Evolutionary conservation across 2,329 filamentous ascomycete species (phyloP), one percentile per base, ranked within the genome.

Genomic region (Sarocladiaceae sp.): DNA sequence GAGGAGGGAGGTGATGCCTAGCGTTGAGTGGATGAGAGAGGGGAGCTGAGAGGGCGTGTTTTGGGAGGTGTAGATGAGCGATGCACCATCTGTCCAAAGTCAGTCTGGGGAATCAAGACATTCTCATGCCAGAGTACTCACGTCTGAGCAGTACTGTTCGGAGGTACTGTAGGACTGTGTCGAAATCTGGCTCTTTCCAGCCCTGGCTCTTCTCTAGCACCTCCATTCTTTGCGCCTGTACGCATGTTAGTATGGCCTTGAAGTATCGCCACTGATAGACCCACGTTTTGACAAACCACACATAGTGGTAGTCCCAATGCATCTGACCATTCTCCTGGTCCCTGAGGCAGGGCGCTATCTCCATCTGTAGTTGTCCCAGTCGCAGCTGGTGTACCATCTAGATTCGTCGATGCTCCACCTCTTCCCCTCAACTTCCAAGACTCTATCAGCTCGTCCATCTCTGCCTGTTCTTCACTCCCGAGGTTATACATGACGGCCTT

Each of bases 141-240:
- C 91, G 82, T 75, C 92, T 93, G 57, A 99, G 75, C 37, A 99
- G 73, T 35, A 95, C 84, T 0, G 94, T 97, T 58, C 94, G 83
- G 63, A 99, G 74, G 66, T 92, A 96, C 65, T 99, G 94, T 54
- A 97, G 78, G 39, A 99, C 89, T 59, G 94, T 92, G 67, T 99
- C 94, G 63, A 99, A 99, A 61, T 96, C 88, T 59, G 95, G 90
- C 69, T 99, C 94, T 69, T 91, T 93, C 91, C 93, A 99, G 13
- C 87, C 84, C 54, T 92, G 85, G 49, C 90, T 92, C 66, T 89
- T 90, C 70, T 97, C 94, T 53, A 99, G 70, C 35, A 83, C 81
- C 64, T 97, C 92, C 67, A 97, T 96, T 67, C 89, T 91, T 69
- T 96, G 90, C 13, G 90, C 82, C 86, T 90, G 58, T 7, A 3